Base-by-base conservation (phyloP, 2,329 filamentous ascomycete species). In the Sodiomyces alkalinus region DNA sequence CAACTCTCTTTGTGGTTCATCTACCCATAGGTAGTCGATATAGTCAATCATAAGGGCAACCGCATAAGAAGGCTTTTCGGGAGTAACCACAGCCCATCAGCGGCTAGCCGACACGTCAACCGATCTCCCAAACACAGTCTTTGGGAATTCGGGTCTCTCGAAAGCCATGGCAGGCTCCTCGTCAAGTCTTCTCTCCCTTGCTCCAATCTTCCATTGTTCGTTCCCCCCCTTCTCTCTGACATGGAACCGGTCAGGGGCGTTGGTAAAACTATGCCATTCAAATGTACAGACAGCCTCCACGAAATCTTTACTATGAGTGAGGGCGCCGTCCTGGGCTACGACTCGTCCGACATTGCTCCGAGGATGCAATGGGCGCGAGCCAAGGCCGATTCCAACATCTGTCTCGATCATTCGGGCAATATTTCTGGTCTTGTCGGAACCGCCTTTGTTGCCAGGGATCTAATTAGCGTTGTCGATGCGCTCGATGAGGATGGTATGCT, bases 401-500 rank as follows among this genome's bases (percentile, higher is more conserved):
- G 48, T 17, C 26, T 21, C 6, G n/a, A 19, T 2, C 25, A 19
- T 10, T 34, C 39, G 0, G 42, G 48, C 11, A n/a, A 50, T 3
- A 28, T 41, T 1, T 56, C 48, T 2, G 28, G 29, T 4, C 37
- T 55, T 6, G 38, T 63, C 4, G 56, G 60, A 7, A 62, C 57
- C 0, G 51, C 54, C 0, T 62, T 56, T 33, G 46, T 49, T 0
- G 60, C 51, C 0, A 41, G 59, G 19, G 62, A 66, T 32, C 44
- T 62, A 35, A 52, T 61, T 31, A 30, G 40, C 5, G 51, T 56
- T 11, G 51, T 52, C 1, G 53, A 58, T 30, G 47, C 45, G 8
- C 36, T 61, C 3, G 44, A 37, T 2, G 56, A 57, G 26, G 55
- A 58, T 31, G 52, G 52, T 0, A 22, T 56, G 21, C 36, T 60